Evolutionary conservation across 768 basidiomycete genomes (phyloP).

Genomic region (Russula ochroleuca): DNA sequence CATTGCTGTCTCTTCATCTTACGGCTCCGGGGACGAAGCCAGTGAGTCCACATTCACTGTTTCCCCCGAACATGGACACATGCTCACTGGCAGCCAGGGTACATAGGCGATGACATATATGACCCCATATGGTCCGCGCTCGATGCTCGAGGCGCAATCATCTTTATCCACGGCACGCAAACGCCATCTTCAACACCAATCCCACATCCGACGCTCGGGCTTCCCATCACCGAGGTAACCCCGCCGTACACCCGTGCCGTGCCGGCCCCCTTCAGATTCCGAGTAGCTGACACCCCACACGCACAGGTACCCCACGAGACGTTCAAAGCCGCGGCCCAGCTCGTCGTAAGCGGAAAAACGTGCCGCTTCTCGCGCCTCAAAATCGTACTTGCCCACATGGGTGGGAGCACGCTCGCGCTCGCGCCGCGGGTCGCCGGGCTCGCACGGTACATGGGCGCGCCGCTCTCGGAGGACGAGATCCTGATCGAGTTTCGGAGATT

Average conservation of each 20-base stretch:
- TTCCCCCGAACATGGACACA: background rate
- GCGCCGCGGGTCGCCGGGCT: slow-evolving; percentile 66
- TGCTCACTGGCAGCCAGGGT: slow-evolving; percentile 40
- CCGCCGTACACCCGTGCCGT: no score
- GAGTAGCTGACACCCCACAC: slow-evolving; percentile 7
- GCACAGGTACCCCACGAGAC: slow-evolving; percentile 74
- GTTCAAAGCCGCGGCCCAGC: slow-evolving; percentile 73
- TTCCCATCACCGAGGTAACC: slow-evolving; percentile 63
- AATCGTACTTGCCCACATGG: slow-evolving; percentile 69
- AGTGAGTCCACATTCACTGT: slow-evolving; percentile 40
- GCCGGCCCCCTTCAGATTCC: background rate
- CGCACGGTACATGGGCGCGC: slow-evolving; percentile 65
- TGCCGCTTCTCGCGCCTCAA: slow-evolving; percentile 55
- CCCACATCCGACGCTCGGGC: slow-evolving; percentile 58
- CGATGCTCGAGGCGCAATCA: slow-evolving; percentile 51
- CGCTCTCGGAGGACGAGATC: slow-evolving; percentile 59
- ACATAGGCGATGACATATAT: slow-evolving; percentile 60
- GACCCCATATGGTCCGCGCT: slow-evolving; percentile 71
- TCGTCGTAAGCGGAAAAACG: slow-evolving; percentile 68
- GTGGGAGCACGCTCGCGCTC: slow-evolving; percentile 63
- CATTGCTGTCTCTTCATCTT: slow-evolving; percentile 62
- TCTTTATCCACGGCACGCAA: slow-evolving; percentile 72
- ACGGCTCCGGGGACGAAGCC: slow-evolving; percentile 51
- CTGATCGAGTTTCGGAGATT: slow-evolving; percentile 64
- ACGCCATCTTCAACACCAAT: slow-evolving; percentile 58